Percentiles rank a stretch among this genome's conserved stretches.
phyloP scores from a whole-genome alignment of 306 rosid genomes.

The Fragaria ananassa region DNA sequence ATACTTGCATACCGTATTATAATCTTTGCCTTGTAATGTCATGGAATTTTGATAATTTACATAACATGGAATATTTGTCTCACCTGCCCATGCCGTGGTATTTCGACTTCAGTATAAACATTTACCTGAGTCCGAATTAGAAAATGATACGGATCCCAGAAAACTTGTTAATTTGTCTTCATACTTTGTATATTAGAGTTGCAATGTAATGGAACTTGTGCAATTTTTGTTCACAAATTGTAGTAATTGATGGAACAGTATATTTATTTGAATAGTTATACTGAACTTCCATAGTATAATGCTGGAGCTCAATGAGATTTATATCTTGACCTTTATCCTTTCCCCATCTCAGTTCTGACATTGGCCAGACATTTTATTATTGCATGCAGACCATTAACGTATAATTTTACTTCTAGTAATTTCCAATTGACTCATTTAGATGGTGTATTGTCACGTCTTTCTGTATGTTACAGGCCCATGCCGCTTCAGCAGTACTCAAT shows the following conservation, averaged over 20 bases:
- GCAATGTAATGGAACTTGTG: background rate
- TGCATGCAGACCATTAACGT: background rate
- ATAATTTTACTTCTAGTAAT: background rate
- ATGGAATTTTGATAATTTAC: background rate
- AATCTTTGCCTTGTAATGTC: background rate
- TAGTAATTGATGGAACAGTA: background rate
- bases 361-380: background rate
- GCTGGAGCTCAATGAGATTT: background rate
- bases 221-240: background rate
- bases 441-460: constrained; percentile 3
- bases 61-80: background rate
- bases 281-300: background rate
- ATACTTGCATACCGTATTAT: background rate
- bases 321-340: too few relatives aligned
- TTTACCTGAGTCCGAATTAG: background rate
- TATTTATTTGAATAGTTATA: background rate
- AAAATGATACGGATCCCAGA: background rate
- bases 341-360: too few relatives aligned
- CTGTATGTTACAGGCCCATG: constrained; percentile 56
- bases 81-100: background rate
- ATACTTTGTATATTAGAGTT: background rate
- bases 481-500: constrained; percentile 75
- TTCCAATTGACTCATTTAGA: constrained; percentile 10
- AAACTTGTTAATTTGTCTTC: background rate
- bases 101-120: background rate